A percentile compares a stretch with the other conserved stretches of the same genome.
Conservation (phyloP, 768 basidiomycete species). For the Crucibulum laeve region DNA sequence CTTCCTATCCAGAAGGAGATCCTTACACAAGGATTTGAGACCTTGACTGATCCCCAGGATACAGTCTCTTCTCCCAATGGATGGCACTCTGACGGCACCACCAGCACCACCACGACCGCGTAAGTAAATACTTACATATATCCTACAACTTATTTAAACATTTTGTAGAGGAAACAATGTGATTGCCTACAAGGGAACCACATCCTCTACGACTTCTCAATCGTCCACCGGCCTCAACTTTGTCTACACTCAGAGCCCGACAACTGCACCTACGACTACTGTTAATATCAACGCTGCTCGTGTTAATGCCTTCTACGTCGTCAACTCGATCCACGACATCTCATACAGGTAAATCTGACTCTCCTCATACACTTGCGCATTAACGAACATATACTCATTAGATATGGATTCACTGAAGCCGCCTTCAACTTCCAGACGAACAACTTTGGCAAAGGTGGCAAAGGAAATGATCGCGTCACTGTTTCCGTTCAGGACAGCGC, state of each 20-base stretch:
- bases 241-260: conserved; percentile 24
- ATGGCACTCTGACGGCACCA: conserved; percentile 31
- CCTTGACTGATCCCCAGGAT: conserved; percentile 47
- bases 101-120: conserved; percentile 1
- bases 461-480: conserved; percentile 46
- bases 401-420: conserved; percentile 52
- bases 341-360: conserved; percentile 13
- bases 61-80: conserved; percentile 42
- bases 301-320: conserved; percentile 51
- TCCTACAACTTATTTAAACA: conserved; percentile 20
- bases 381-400: neutral
- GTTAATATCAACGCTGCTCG: conserved; percentile 47
- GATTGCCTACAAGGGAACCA: conserved; percentile 20
- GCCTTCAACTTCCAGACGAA: conserved; percentile 48
- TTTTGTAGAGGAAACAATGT: conserved; percentile 28
- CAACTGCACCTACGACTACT: conserved; percentile 24
- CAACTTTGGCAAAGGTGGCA: conserved; percentile 54
- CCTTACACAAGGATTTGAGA: conserved; percentile 41
- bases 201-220: conserved; percentile 24
- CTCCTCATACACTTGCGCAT: neutral
- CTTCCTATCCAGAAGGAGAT: conserved; percentile 44
- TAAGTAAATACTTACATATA: conserved; percentile 36
- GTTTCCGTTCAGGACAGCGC: conserved; percentile 49
- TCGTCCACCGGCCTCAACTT: conserved; percentile 30
- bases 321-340: conserved; percentile 54